phyloP scores from a whole-genome alignment of 805 yeast genomes.

The Wickerhamomyces sydowiorum region DNA sequence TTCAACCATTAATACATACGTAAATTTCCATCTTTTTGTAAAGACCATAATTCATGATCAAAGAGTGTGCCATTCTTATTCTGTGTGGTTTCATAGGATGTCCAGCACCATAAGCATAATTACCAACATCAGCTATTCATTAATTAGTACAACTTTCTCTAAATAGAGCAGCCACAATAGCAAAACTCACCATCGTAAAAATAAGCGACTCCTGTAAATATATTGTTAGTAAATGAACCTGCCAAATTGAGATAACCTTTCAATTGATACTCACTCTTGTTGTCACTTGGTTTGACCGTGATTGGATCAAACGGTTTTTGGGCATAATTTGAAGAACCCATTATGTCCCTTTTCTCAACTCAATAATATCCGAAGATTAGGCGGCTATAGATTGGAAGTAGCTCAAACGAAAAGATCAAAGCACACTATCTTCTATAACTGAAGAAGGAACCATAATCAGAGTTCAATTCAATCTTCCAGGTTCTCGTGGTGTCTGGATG shows the following conservation, averaged over 20 bases:
- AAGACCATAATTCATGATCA: slow-evolving; percentile 94
- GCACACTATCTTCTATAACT: too few relatives aligned
- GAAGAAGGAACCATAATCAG: too few relatives aligned
- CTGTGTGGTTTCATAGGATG: slow-evolving; percentile 99
- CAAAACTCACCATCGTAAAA: slow-evolving; percentile 52
- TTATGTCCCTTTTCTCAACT: too few relatives aligned
- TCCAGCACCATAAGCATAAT: slow-evolving; percentile 96
- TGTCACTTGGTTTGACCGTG: slow-evolving; percentile 47
- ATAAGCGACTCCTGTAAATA: slow-evolving; percentile 49
- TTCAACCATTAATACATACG: slow-evolving; percentile 16
- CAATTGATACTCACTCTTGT: slow-evolving; percentile 34
- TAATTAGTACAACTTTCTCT: slow-evolving; percentile 25
- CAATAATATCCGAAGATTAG: too few relatives aligned
- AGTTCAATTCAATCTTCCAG: too few relatives aligned
- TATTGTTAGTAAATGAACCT: slow-evolving; percentile 12
- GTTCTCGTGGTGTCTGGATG: too few relatives aligned
- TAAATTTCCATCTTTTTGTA: slow-evolving; percentile 97
- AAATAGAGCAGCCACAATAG: slow-evolving; percentile 35
- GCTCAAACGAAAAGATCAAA: too few relatives aligned
- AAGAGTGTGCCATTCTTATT: slow-evolving; percentile 96
- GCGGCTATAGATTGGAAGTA: too few relatives aligned
- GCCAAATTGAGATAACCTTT: too few relatives aligned
- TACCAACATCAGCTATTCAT: slow-evolving; percentile 78
- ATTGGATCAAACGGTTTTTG: slow-evolving; percentile 59
- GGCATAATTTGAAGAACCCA: slow-evolving; percentile 18